Evolutionary conservation across 2,329 filamentous ascomycete genomes (phyloP), one percentile per base, ranked within the genome.

Genomic region (Fusarium sp.): DNA sequence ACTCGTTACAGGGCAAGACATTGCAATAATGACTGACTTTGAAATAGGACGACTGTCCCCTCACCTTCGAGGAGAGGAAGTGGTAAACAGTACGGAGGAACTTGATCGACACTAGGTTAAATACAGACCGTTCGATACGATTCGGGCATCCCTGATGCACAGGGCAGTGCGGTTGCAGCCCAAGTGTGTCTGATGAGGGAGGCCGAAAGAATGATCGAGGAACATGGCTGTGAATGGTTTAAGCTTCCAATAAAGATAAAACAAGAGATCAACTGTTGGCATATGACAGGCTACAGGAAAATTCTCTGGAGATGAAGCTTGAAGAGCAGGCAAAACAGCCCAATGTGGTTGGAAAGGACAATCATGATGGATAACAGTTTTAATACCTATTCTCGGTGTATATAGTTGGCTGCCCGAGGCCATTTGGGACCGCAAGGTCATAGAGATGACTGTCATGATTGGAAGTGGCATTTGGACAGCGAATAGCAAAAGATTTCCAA

Each of bases 41-140:
- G 25, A 9, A 33, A 1, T 73, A 95, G 93, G 94, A 97, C 80
- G 92, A 96, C 80, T 96, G 93, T 84, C 91, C 92, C 62, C 87
- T 96, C 77, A 91, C 91, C 4, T 95, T 96, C 80, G 87, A 84
- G 70, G 82, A 86, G 79, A 83, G 87, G 65, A 83, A 86, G 78
- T 86, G 83, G 82, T 86, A 81, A 78, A 57, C 27, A 31, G 61
- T 59, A 49, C 63, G 21, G 9, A n/a, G 31, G 21, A 44, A 44
- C 31, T 70, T 57, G 58, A 35, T 59, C n/a, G 54, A 66, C 45
- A 39, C 58, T 42, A 69, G 48, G 64, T 57, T 51, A 52, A 59
- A 65, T 38, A 63, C 54, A 41, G 45, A 35, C 38, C 15, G 56
- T 27, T 66, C 27, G 56, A 46, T 60, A 55, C 38, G 42, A 23